Conservation (phyloP, 768 basidiomycete species). For the Leccinellum luteum region DNA sequence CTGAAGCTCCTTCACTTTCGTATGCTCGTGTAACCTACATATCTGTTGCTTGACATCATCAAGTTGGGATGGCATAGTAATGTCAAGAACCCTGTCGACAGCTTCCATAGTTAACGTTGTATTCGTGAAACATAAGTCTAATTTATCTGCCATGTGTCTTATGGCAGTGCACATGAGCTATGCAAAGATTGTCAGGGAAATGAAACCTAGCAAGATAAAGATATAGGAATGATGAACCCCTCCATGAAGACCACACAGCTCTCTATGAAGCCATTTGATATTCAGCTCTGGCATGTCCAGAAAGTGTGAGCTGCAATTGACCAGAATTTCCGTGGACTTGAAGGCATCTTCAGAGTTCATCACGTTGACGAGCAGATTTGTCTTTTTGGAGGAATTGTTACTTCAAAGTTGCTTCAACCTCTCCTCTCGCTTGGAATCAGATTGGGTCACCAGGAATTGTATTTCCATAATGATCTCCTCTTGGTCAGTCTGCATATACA, state of each 20-base stretch:
- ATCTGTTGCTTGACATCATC: neutral
- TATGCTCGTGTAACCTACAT: neutral
- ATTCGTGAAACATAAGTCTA: neutral
- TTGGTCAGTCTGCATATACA: conserved; percentile 13
- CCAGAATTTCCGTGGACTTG: neutral
- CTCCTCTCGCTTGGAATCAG: neutral
- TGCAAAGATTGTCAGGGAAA: no score
- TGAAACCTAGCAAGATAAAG: no score
- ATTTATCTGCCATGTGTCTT: neutral
- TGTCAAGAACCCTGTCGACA: neutral
- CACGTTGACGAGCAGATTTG: neutral
- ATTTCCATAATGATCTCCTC: conserved; percentile 10
- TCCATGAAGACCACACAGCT: neutral
- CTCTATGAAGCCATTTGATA: neutral
- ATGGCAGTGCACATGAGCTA: neutral
- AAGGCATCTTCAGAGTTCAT: neutral
- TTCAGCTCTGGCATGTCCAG: neutral
- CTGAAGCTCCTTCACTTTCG: neutral
- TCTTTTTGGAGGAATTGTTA: neutral
- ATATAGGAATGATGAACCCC: neutral
- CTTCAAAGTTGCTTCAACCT: neutral
- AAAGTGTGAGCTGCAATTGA: neutral
- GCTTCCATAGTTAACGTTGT: neutral
- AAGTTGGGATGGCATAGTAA: no score
- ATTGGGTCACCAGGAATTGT: neutral